Percentiles rank a stretch among this genome's conserved stretches.
These are phyloP conservation scores for Pythium brachiatum DNA, from an alignment of 352 stramenopile species.

Conservation along the genomic window DNA sequence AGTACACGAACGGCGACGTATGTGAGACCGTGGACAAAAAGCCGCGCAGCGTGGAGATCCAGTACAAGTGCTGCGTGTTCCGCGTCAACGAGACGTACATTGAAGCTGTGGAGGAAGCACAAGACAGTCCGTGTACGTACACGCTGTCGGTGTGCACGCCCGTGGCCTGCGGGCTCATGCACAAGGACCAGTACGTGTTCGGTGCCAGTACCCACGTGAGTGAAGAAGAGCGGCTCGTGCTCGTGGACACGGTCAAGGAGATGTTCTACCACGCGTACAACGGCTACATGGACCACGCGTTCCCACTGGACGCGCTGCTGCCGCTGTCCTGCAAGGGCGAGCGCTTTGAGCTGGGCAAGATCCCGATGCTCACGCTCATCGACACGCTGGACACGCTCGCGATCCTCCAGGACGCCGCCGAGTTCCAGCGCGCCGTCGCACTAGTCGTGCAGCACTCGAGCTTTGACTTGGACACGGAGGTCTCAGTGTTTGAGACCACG, in stretches of 20 bases:
- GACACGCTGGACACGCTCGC: slow-evolving; percentile 90
- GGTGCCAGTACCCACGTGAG: slow-evolving; percentile 43
- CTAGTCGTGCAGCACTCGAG: slow-evolving; percentile 53
- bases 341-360: slow-evolving; percentile 74
- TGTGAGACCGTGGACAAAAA: slow-evolving; percentile 25
- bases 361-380: slow-evolving; percentile 88
- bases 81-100: slow-evolving; percentile 85
- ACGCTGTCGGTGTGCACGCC: slow-evolving; percentile 69
- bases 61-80: slow-evolving; percentile 76
- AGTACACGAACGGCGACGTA: slow-evolving; percentile 42
- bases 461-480: slow-evolving; percentile 87
- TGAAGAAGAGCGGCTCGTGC: slow-evolving; percentile 50
- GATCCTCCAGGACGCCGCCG: slow-evolving; percentile 69
- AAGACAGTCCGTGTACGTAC: slow-evolving; percentile 43
- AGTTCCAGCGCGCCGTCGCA: slow-evolving; percentile 71
- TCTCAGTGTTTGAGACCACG: slow-evolving; percentile 93
- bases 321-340: slow-evolving; percentile 69
- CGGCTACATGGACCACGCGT: slow-evolving; percentile 81
- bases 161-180: slow-evolving; percentile 66
- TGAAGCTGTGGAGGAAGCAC: slow-evolving; percentile 52
- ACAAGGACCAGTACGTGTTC: slow-evolving; percentile 67
- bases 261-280: slow-evolving; percentile 92
- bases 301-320: slow-evolving; percentile 76
- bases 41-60: slow-evolving; percentile 30
- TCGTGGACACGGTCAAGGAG: slow-evolving; percentile 66